Evolutionary conservation across 1,284 basidiomycete genomes (phyloP).

Genomic region (Ceratobasidium theobromae): DNA sequence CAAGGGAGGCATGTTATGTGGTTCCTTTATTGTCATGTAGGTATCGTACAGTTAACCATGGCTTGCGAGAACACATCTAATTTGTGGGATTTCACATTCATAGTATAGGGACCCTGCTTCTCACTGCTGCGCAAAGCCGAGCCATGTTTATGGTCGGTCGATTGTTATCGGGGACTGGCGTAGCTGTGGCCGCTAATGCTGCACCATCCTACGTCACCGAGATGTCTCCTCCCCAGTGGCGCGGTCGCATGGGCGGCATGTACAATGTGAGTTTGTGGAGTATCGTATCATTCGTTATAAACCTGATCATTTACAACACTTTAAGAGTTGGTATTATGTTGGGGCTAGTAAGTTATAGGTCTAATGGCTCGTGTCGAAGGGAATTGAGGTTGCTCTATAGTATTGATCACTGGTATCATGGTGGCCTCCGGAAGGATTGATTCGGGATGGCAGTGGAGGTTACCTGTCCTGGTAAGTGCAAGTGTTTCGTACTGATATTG

Average conservation of each 20-base stretch:
- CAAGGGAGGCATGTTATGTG: constrained; percentile 40
- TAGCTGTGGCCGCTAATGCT: constrained; percentile 36
- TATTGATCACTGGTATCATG: constrained; percentile 41
- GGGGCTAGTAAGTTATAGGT: constrained; percentile 21
- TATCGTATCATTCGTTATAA: neutral
- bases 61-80: neutral
- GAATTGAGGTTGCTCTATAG: no score
- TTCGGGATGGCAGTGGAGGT: constrained; percentile 39
- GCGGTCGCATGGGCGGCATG: constrained; percentile 42
- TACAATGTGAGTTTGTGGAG: constrained; percentile 7
- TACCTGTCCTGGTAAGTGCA: constrained; percentile 37
- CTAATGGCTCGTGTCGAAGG: no score
- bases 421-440: constrained; percentile 39
- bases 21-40: constrained; percentile 40
- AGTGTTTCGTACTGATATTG: neutral
- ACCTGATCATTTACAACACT: neutral
- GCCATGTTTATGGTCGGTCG: constrained; percentile 41
- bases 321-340: constrained; percentile 20
- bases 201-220: constrained; percentile 41
- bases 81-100: neutral
- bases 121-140: constrained; percentile 38
- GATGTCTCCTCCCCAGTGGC: constrained; percentile 39
- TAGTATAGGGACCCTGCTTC: constrained; percentile 39
- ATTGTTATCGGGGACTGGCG: constrained; percentile 38
- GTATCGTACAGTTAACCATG: neutral